Base-by-base conservation (phyloP, 495 filamentous ascomycete species). In the Aspergillus sclerotiicarbonarius region DNA sequence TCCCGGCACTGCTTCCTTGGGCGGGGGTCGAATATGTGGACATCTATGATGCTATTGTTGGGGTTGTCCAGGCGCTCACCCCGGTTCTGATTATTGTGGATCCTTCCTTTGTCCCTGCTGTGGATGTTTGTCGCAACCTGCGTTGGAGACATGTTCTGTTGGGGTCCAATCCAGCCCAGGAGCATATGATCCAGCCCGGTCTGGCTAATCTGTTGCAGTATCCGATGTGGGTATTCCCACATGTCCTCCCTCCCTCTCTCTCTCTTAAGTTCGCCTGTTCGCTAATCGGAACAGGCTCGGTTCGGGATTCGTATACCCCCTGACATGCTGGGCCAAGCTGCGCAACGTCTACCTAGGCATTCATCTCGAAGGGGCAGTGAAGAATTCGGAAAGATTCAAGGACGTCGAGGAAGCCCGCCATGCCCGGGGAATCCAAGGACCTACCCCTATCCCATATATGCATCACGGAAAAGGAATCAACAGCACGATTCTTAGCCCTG, bases 1-100 rank as follows among this genome's bases (percentile, higher is more conserved):
- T 46, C 47, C 12, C 41, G 19, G 41, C 55, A 25, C 7, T 66
- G 48, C 29, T 67, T 33, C 54, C 63, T 43, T 80, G 76, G 76
- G 63, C 70, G 8, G 73, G 67, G 0, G 53, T 65, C 0, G 71
- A 77, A 50, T 80, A 76, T 51, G 69, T 77, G 8, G 51, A 62
- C 31, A 69, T 72, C 13, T 74, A 74, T 51, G 52, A 61, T 21
- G 65, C 65, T n/a, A 65, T 69, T 35, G 12, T 68, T 29, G 57
- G 65, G 8, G 68, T 77, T 16, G 58, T 79, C 15, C 46, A 63
- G 8, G 46, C 67, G 0, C 50, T 77, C 2, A 56, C 67, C n/a
- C 73, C 79, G 0, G 52, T 65, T 43, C 41, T 79, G 16, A 60
- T 75, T 13, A 73, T 72, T 8, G 67, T 76, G 49, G 75, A 80